These are phyloP conservation scores for Dendrobium catenatum DNA, from an alignment of 106 monocot species.

Conservation along the genomic window DNA sequence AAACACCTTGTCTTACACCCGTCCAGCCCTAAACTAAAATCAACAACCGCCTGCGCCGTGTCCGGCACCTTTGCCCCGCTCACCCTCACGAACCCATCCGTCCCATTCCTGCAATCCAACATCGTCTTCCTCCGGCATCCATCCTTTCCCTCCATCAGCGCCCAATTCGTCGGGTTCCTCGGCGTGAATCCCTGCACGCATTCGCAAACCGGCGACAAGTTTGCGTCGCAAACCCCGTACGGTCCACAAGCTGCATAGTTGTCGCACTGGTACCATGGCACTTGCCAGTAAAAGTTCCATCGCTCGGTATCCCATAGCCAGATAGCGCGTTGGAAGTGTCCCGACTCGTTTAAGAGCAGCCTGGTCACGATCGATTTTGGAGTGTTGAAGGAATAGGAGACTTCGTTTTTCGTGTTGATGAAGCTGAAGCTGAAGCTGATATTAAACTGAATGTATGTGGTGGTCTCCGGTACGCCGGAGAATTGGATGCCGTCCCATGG, in stretches of 20 bases:
- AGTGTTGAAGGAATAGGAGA: conserved; percentile 16
- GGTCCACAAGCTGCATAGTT: conserved; percentile 27
- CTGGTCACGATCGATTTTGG: conserved; percentile 9
- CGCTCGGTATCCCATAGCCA: conserved; percentile 9
- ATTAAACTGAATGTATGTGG: conserved; percentile 10
- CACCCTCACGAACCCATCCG: conserved; percentile 28
- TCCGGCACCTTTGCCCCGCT: conserved; percentile 33
- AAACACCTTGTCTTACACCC: conserved; percentile 14
- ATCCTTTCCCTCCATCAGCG: not conserved
- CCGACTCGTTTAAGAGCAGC: conserved; percentile 21
- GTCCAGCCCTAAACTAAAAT: not conserved
- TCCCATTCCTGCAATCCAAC: conserved; percentile 21
- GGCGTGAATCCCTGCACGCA: conserved; percentile 45
- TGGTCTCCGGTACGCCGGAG: not conserved
- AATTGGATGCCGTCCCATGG: conserved; percentile 8
- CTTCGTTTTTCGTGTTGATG: conserved; percentile 8
- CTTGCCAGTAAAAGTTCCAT: conserved; percentile 32
- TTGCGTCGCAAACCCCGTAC: conserved; percentile 30
- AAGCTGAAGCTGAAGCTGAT: not conserved
- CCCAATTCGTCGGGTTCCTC: conserved; percentile 29
- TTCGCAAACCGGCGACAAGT: conserved; percentile 20
- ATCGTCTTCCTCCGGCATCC: conserved; percentile 42
- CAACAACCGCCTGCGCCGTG: not conserved
- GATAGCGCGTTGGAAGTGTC: conserved; percentile 7
- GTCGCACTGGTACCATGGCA: conserved; percentile 32